A percentile compares a stretch with the other conserved stretches of the same genome.
Evolutionary conservation across 495 filamentous ascomycete genomes (phyloP).

Genomic region (Aspergillus ostianus): DNA sequence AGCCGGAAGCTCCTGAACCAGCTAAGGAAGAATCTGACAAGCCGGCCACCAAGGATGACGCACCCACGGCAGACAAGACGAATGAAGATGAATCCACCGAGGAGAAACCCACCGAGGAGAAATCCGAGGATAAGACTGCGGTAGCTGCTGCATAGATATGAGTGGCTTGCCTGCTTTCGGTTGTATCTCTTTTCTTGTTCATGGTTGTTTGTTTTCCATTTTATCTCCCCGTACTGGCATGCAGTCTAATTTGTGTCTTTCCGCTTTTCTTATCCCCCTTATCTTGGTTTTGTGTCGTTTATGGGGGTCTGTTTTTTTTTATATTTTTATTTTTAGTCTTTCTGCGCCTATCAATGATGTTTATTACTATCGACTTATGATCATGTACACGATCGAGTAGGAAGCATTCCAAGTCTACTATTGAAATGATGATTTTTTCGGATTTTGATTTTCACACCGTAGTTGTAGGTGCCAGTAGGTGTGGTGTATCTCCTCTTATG

Average conservation of each 20-base stretch:
- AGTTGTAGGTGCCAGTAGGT: background rate
- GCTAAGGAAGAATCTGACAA: slow-evolving; percentile 27
- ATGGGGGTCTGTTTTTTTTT: background rate
- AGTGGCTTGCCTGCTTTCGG: background rate
- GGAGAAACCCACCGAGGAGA: slow-evolving; percentile 24
- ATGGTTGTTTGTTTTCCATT: slow-evolving; percentile 1
- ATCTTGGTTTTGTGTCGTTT: slow-evolving; percentile 2
- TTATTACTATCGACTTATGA: too few species aligned
- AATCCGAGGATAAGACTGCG: slow-evolving; percentile 21
- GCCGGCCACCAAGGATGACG: slow-evolving; percentile 16
- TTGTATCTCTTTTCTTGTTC: background rate
- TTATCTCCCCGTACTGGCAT: background rate
- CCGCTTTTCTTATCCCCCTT: background rate
- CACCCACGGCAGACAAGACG: slow-evolving; percentile 18
- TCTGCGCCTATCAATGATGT: background rate
- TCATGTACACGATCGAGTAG: background rate
- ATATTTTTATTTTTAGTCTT: background rate
- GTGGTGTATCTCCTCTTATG: too few species aligned
- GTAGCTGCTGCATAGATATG: slow-evolving; percentile 21
- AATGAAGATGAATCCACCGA: slow-evolving; percentile 17
- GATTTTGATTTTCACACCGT: background rate
- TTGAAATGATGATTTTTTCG: background rate
- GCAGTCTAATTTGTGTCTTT: slow-evolving; percentile 3
- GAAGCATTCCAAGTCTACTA: background rate
- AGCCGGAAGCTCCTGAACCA: slow-evolving; percentile 26